Evolutionary conservation across 2,329 filamentous ascomycete genomes (phyloP), one percentile per base, ranked within the genome.

Genomic region (Aplosporella prunicola): DNA sequence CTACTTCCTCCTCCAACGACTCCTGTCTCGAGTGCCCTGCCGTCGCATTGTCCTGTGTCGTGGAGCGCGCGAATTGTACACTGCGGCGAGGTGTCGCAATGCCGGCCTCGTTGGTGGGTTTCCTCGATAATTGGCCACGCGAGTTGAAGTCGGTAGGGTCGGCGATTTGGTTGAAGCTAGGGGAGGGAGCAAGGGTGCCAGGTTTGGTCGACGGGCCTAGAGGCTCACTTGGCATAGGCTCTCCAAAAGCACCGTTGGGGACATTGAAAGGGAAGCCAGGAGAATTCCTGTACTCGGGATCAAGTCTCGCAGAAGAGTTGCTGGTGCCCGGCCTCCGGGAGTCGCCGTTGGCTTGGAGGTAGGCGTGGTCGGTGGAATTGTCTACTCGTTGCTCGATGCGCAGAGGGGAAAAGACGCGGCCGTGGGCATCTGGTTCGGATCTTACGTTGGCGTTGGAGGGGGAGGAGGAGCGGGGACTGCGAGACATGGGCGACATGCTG

Each of bases 11-110:
- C 20, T 82, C 77, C 63, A 73, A 73, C 4, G 82, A 85, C 22
- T 74, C 71, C 28, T 80, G 71, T 41, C 78, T 70, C 20, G 71
- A 74, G 46, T 78, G 74, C 14, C 66, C 56, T 14, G 58, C 47
- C 6, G 69, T 61, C 5, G 67, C 61, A 22, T 73, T 49, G 35
- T 55, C 52, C 36, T 51, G 49, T 13, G 53, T 53, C 8, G 50
- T 39, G 4, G 55, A 63, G 20, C 75, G 70, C 2, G 73, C 76
- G 53, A 93, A 91, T 48, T 91, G 84, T 3, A 93, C 83, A 53
- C 80, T 89, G 39, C 74, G 72, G 34, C 76, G 67, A 1, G 60
- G 55, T 15, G 67, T 66, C 5, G 64, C 48, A 7, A 51, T 43
- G 3, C 43, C 48, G 5, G 43, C 37, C 11, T 40, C 34, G 10